Conservation (phyloP, 225 moss, liverwort and hornwort genomes). For the Marchantia paleacea region DNA sequence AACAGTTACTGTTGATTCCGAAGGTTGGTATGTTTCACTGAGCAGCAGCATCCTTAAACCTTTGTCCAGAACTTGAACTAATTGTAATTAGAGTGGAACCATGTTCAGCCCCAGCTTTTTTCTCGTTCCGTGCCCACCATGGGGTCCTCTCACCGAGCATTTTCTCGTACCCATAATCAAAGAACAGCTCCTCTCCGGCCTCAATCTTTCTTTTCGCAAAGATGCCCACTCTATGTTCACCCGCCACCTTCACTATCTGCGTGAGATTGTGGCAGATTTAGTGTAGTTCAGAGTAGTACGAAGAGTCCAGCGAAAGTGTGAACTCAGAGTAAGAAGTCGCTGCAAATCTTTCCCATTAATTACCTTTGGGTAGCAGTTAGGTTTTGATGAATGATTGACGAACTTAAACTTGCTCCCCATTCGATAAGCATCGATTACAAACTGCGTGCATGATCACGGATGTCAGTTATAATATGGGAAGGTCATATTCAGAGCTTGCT, state of each 20-base stretch:
- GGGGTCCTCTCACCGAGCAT: not conserved
- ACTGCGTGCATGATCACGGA: not conserved
- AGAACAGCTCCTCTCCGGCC: slow-evolving; percentile 3
- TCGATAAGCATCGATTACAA: not conserved
- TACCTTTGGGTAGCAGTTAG: slow-evolving; percentile 8
- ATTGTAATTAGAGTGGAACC: no score
- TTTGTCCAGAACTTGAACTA: not conserved
- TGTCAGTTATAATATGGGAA: not conserved
- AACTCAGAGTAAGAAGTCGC: no score
- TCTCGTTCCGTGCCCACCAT: not conserved
- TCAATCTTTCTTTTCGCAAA: slow-evolving; percentile 10
- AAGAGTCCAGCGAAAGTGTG: not conserved
- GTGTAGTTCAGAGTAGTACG: not conserved
- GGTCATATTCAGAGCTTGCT: no score
- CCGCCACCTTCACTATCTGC: slow-evolving; percentile 8
- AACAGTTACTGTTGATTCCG: no score
- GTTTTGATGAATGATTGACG: not conserved
- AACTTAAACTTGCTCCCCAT: slow-evolving; percentile 7
- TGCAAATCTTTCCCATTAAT: not conserved
- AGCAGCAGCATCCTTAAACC: no score
- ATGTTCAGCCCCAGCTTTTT: not conserved
- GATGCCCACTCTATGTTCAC: slow-evolving; percentile 9
- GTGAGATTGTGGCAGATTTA: not conserved
- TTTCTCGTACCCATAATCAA: not conserved
- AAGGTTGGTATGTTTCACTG: no score